phyloP scores from a whole-genome alignment of 176 grass and related monocot genomes.

The Oryza rufipogon region DNA sequence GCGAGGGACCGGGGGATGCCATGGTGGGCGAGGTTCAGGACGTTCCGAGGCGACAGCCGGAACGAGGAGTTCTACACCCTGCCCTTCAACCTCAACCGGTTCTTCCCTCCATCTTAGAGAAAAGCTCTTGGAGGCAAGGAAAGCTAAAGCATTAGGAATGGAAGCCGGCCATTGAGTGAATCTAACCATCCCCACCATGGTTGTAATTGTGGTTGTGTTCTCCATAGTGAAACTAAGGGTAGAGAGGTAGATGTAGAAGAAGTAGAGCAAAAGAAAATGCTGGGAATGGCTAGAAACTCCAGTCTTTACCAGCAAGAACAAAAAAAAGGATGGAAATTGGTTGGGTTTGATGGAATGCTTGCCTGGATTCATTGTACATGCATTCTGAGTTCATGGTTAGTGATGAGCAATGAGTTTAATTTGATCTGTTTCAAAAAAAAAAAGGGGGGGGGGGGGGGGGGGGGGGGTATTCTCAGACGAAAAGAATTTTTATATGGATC shows the following conservation, averaged over 20 bases:
- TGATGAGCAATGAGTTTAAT: background rate
- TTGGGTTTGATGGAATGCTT: background rate
- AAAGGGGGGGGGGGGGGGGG: too few relatives aligned
- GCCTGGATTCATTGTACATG: slow-evolving; percentile 2
- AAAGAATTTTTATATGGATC: too few relatives aligned
- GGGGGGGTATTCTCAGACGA: too few relatives aligned
- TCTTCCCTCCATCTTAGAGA: slow-evolving; percentile 67
- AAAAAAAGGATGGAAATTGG: background rate
- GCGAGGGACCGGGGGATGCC: slow-evolving; percentile 68
- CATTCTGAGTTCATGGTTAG: slow-evolving; percentile 13
- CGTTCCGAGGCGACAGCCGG: slow-evolving; percentile 58
- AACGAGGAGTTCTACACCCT: slow-evolving; percentile 80
- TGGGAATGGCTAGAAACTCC: background rate
- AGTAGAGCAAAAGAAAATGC: slow-evolving; percentile 2
- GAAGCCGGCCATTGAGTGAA: background rate
- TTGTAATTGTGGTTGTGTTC: slow-evolving; percentile 26
- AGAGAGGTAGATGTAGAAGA: slow-evolving; percentile 3
- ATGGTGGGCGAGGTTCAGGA: slow-evolving; percentile 80
- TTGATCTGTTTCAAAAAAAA: too few relatives aligned
- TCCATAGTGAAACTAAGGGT: slow-evolving; percentile 10
- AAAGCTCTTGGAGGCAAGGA: background rate
- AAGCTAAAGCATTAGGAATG: background rate
- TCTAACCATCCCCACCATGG: background rate
- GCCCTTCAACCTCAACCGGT: slow-evolving; percentile 71
- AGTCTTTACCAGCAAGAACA: background rate